Conservation (phyloP, 2,329 filamentous ascomycete species). For the Ophiostoma fasciatum region DNA sequence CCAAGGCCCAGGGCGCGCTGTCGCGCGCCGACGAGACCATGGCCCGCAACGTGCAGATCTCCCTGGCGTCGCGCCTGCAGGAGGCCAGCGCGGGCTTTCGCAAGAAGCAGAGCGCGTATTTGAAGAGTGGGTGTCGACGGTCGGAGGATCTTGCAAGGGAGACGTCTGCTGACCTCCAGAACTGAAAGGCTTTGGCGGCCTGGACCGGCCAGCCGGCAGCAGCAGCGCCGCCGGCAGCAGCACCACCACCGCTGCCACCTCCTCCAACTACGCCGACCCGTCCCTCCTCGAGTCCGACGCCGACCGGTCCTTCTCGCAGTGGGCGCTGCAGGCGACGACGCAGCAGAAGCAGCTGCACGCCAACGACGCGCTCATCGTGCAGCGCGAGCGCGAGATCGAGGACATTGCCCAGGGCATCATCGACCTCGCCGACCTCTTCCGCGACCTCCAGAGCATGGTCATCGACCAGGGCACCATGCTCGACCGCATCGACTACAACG, state of each 20-base stretch:
- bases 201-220: too few relatives aligned
- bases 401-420: conserved; percentile 98
- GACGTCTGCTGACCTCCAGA: conserved; percentile 33
- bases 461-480: conserved; percentile 85
- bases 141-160: not conserved
- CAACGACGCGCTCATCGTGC: conserved; percentile 73
- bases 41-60: conserved; percentile 92
- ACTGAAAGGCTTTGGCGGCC: conserved; percentile 51
- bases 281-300: conserved; percentile 87
- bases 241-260: conserved; percentile 13
- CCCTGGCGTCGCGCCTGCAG: conserved; percentile 73
- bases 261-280: conserved; percentile 43
- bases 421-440: conserved; percentile 89
- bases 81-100: conserved; percentile 84
- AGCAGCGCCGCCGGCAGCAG: conserved; percentile 25
- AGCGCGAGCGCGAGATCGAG: conserved; percentile 92
- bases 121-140: conserved; percentile 55
- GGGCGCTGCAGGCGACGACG: conserved; percentile 66
- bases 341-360: conserved; percentile 47
- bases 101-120: conserved; percentile 93
- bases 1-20: conserved; percentile 55
- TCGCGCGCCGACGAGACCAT: conserved; percentile 81
- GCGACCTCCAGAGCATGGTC: conserved; percentile 90
- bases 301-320: conserved; percentile 83
- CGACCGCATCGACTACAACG: conserved; percentile 94